phyloP scores from a whole-genome alignment of 768 basidiomycete genomes.

The Lanmaoa pseudosensibilis region DNA sequence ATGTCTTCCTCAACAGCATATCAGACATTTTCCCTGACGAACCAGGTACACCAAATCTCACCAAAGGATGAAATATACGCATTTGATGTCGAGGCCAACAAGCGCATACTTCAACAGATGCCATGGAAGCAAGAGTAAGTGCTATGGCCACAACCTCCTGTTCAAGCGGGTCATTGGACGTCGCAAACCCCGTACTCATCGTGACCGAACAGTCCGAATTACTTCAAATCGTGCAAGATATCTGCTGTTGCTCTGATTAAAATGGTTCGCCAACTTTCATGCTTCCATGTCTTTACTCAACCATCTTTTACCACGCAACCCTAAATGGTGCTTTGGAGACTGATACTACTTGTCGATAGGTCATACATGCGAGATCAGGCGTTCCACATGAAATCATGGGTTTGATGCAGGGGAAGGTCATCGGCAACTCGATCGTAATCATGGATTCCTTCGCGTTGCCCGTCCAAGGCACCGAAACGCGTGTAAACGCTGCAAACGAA shows the following conservation, averaged over 20 bases:
- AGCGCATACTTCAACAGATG: slow-evolving; percentile 58
- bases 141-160: neutral
- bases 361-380: slow-evolving; percentile 96
- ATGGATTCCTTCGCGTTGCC: slow-evolving; percentile 98
- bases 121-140: slow-evolving; percentile 90
- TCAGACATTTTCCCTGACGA: slow-evolving; percentile 70
- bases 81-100: slow-evolving; percentile 70
- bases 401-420: slow-evolving; percentile 95
- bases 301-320: neutral
- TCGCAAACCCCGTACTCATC: neutral
- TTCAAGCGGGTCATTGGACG: neutral
- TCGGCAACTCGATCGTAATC: slow-evolving; percentile 75
- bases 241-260: slow-evolving; percentile 94
- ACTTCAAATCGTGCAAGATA: slow-evolving; percentile 90
- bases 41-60: slow-evolving; percentile 68
- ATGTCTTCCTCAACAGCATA: slow-evolving; percentile 58
- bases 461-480: slow-evolving; percentile 96
- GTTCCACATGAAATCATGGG: slow-evolving; percentile 99
- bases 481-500: slow-evolving; percentile 93
- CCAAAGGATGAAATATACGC: slow-evolving; percentile 80
- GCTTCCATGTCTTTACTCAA: neutral
- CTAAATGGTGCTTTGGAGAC: neutral
- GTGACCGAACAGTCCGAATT: slow-evolving; percentile 55
- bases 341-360: slow-evolving; percentile 47
- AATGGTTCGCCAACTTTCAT: slow-evolving; percentile 57